phyloP scores from a whole-genome alignment of 805 yeast species.

The Saturnispora serradocipensis region DNA sequence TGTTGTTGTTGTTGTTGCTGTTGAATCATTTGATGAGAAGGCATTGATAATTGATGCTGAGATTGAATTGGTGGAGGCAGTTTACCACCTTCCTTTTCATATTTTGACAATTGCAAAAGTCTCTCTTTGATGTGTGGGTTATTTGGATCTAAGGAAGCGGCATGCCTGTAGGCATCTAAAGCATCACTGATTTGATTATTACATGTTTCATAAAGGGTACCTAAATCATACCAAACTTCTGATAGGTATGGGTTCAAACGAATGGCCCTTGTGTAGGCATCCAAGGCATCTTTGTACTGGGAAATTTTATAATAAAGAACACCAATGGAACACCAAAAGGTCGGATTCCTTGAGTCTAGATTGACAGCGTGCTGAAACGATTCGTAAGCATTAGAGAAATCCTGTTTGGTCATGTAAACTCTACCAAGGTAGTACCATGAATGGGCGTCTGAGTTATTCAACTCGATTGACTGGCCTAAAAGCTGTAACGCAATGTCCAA shows the following conservation, averaged over 20 bases:
- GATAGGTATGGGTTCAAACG: slow-evolving; percentile 90
- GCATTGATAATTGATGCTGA: slow-evolving; percentile 42
- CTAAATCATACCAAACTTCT: slow-evolving; percentile 98
- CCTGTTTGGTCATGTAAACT: slow-evolving; percentile 92
- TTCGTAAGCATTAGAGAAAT: slow-evolving; percentile 93
- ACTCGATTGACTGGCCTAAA: slow-evolving; percentile 78
- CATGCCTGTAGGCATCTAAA: slow-evolving; percentile 92
- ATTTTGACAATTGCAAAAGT: slow-evolving; percentile 71
- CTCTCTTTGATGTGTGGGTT: slow-evolving; percentile 93
- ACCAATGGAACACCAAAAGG: slow-evolving; percentile 96
- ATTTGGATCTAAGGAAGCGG: slow-evolving; percentile 89
- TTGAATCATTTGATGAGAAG: slow-evolving; percentile 31
- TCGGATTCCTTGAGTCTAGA: slow-evolving; percentile 92
- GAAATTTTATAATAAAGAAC: slow-evolving; percentile 93
- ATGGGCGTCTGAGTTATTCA: slow-evolving; percentile 87
- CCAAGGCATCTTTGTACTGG: slow-evolving; percentile 93
- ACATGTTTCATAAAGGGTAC: slow-evolving; percentile 94
- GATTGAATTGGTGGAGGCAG: slow-evolving; percentile 47
- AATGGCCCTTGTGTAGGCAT: slow-evolving; percentile 95
- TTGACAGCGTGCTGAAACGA: slow-evolving; percentile 98
- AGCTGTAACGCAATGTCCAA: slow-evolving; percentile 76
- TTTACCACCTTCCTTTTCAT: slow-evolving; percentile 59
- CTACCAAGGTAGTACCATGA: slow-evolving; percentile 96
- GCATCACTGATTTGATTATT: slow-evolving; percentile 94
- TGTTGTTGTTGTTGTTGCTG: slow-evolving; percentile 26